Conservation (phyloP, 106 monocot genomes). For the Narthecium ossifragum region DNA sequence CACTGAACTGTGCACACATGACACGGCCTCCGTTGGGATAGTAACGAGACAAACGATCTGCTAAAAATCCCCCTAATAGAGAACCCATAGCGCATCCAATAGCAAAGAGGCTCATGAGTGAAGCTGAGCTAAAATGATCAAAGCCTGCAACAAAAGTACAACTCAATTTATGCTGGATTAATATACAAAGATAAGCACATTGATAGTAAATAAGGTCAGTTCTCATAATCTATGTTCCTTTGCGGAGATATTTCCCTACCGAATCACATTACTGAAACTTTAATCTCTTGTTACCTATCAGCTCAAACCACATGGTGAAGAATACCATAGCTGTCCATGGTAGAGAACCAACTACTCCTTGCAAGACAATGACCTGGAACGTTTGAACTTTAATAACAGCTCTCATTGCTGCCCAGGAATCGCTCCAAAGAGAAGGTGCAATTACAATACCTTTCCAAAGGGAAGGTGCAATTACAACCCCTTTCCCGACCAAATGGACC, state of each 20-base stretch:
- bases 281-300: constrained; percentile 86
- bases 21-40: constrained; percentile 68
- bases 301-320: constrained; percentile 99
- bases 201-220: neutral
- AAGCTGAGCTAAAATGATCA: constrained; percentile 69
- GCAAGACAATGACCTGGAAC: constrained; percentile 92
- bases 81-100: constrained; percentile 71
- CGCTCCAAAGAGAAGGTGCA: constrained; percentile 46
- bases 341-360: constrained; percentile 85
- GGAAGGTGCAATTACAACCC: constrained; percentile 17
- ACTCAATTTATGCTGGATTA: neutral
- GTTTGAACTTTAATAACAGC: constrained; percentile 78
- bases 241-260: too few relatives aligned
- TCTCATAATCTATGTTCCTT: too few relatives aligned
- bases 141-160: constrained; percentile 55
- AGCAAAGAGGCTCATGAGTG: constrained; percentile 76
- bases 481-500: constrained; percentile 30
- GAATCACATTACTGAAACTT: too few relatives aligned
- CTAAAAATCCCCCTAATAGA: constrained; percentile 67
- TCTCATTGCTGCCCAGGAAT: constrained; percentile 59
- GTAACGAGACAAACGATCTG: constrained; percentile 46
- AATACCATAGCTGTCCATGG: constrained; percentile 98
- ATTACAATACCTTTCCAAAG: constrained; percentile 34
- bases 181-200: neutral
- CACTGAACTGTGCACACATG: constrained; percentile 95